Base-by-base conservation (phyloP, 495 filamentous ascomycete genomes). In the Astrothelium macrocarpum region DNA sequence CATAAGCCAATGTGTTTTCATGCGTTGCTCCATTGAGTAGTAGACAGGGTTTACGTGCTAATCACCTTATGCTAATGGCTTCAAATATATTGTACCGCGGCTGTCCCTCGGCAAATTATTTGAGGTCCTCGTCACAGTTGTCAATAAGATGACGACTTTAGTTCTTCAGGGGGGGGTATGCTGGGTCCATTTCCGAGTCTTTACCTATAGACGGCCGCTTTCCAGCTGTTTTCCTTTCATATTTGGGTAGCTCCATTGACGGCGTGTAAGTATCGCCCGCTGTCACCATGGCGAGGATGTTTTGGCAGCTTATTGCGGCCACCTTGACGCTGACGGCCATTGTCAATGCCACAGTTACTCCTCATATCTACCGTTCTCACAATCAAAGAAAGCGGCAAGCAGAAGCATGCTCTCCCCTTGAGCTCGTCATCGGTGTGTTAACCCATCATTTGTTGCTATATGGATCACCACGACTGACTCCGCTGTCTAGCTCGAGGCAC, bases 381-480 rank as follows among this genome's bases (percentile, higher is more conserved):
- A 9, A 18, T 18, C 11, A 5, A 23, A 20, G n/a, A 20, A 49
- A 49, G 45, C 45, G 32, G 25, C 60, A 36, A 36, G 60, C 60
- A 62, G 32, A 32, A 53, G 10, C 32, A 62, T 62, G 60, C 60
- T 62, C 60, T 16, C 60, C 60, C 4, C 60, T 62, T 16, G 60
- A 62, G 60, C 31, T 62, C 32, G 39, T 62, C 32, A 39, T 39
- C 32, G 60, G 60, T 62, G 39, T 42, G 29, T 29, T 62, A 10
- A 20, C 60, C 32, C 25, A 28, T 45, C 31, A 14, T 11, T 36
- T 29, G 9, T 4, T 42, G 60, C 60, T 26, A 39, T 32, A 29
- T 29, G 25, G 29, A 28, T 10, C 25, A 53, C 18, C 12, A 23
- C 5, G 11, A 49, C 45, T 49, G 45, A 49, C 45, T 49, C 1